These are phyloP conservation scores for Plenodomus tracheiphilus DNA, from an alignment of 2,329 filamentous ascomycete genomes.

Conservation along the genomic window DNA sequence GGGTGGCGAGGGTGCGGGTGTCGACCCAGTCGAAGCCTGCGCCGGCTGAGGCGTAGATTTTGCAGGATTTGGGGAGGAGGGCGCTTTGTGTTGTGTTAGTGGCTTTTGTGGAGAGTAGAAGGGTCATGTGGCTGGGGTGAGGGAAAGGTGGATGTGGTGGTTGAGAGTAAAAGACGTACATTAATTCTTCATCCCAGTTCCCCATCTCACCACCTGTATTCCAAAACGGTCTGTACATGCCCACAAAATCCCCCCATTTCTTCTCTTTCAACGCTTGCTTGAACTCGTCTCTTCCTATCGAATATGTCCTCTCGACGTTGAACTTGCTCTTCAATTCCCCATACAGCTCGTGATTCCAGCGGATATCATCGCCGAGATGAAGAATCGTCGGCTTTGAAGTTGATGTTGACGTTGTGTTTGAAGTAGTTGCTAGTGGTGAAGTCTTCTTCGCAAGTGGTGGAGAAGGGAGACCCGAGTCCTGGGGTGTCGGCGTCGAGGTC, in stretches of 20 bases:
- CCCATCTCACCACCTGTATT: slow-evolving; percentile 68
- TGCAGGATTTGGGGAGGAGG: slow-evolving; percentile 55
- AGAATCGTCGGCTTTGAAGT: slow-evolving; percentile 44
- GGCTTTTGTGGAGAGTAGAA: too few species aligned
- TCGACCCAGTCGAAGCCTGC: slow-evolving; percentile 68
- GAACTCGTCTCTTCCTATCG: slow-evolving; percentile 46
- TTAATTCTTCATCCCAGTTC: slow-evolving; percentile 63
- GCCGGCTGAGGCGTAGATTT: slow-evolving; percentile 63
- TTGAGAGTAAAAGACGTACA: slow-evolving; percentile 34
- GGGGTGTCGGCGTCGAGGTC: slow-evolving; percentile 29
- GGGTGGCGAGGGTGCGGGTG: slow-evolving; percentile 61
- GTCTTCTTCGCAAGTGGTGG: slow-evolving; percentile 8
- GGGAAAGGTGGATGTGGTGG: too few species aligned
- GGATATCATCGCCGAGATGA: slow-evolving; percentile 50
- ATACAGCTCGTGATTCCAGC: slow-evolving; percentile 52
- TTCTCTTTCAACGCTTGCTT: slow-evolving; percentile 43
- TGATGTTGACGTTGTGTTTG: not conserved
- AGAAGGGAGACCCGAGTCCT: slow-evolving; percentile 26
- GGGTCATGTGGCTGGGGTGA: too few species aligned
- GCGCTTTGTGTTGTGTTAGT: slow-evolving; percentile 8
- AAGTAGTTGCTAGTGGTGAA: not conserved
- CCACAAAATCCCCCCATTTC: slow-evolving; percentile 50
- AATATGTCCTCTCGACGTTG: slow-evolving; percentile 45
- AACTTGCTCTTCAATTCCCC: slow-evolving; percentile 41
- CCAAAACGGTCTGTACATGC: slow-evolving; percentile 64